Base-by-base conservation (phyloP, 2,329 filamentous ascomycete species). In the Paraphaeosphaeria sporulosa region DNA sequence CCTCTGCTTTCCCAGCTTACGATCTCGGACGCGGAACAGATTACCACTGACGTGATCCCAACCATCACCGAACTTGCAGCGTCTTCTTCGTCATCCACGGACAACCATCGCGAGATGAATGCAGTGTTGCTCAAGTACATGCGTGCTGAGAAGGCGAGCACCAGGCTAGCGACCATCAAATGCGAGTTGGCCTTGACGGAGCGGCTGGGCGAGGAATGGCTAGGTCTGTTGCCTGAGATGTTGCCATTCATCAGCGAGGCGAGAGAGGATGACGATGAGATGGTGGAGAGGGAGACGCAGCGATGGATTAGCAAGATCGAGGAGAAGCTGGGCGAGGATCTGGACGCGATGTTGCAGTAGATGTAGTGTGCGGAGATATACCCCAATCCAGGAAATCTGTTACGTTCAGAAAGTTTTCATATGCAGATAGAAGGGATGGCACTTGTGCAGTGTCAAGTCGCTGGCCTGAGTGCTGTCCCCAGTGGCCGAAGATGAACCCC, bases 191-290 rank as follows among this genome's bases (percentile, higher is more conserved):
- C 85, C 15, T 82, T 98, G 64, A 96, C 93, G 13, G 88, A 91
- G 67, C 84, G 87, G 50, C 80, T 98, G 27, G 94, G 94, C 60
- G 94, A 98, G 76, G 95, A 99, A 74, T 99, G 95, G 95, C 80
- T 99, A 61, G 87, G 89, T 1, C 86, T 96, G 82, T 78, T 98
- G 74, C 93, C 94, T 0, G 95, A 99, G 85, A 98, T 97, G 90
- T 81, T 99, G 76, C 94, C 96, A 21, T 92, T 94, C 65, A 97
- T 99, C 70, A 96, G 92, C 72, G 95, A 99, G 81, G 78, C 97
- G 72, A 90, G 97, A 80, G 95, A 99, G 75, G 95, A 99, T 76
- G 95, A 98, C 68, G 94, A 98, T 73, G 95, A 98, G 80, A 85
- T 86, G 30, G 94, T 99, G 25, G 95, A 99, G 82, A 84, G 88